Conservation (phyloP, 1,139 yeast genomes). For the Pichiaceae sp. region DNA sequence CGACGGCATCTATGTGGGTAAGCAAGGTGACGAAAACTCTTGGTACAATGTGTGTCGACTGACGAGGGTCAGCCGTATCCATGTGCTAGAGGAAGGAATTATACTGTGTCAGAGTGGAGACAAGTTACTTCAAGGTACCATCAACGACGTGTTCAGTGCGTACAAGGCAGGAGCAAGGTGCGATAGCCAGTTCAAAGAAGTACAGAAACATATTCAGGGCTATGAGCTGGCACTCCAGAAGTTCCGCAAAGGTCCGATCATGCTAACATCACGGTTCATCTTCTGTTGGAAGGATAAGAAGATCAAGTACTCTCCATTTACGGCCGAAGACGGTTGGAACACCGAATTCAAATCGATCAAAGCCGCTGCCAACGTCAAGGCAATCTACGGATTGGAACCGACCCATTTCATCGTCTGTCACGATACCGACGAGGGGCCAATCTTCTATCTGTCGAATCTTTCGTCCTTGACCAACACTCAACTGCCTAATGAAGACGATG, state of each 20-base stretch:
- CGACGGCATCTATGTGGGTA: conserved; percentile 35
- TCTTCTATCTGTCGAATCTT: conserved; percentile 21
- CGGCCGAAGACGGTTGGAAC: conserved; percentile 11
- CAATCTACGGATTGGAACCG: conserved; percentile 18
- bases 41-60: conserved; percentile 60
- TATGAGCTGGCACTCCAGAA: conserved; percentile 21
- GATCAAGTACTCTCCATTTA: conserved; percentile 15
- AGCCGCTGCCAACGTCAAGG: conserved; percentile 15
- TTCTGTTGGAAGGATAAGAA: conserved; percentile 21
- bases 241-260: conserved; percentile 10
- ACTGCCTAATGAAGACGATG: conserved; percentile 8
- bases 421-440: conserved; percentile 18
- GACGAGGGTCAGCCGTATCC: conserved; percentile 49
- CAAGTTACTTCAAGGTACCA: conserved; percentile 51
- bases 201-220: conserved; percentile 14
- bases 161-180: conserved; percentile 13
- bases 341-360: conserved; percentile 18
- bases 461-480: conserved; percentile 19
- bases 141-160: conserved; percentile 29
- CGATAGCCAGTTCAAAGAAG: conserved; percentile 12
- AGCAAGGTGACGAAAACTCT: conserved; percentile 23
- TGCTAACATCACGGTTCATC: conserved; percentile 8
- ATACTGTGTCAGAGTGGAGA: conserved; percentile 48
- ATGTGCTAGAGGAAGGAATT: conserved; percentile 48
- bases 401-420: conserved; percentile 21